phyloP scores from a whole-genome alignment of 2,329 filamentous ascomycete genomes.

The Ascochyta fabae region DNA sequence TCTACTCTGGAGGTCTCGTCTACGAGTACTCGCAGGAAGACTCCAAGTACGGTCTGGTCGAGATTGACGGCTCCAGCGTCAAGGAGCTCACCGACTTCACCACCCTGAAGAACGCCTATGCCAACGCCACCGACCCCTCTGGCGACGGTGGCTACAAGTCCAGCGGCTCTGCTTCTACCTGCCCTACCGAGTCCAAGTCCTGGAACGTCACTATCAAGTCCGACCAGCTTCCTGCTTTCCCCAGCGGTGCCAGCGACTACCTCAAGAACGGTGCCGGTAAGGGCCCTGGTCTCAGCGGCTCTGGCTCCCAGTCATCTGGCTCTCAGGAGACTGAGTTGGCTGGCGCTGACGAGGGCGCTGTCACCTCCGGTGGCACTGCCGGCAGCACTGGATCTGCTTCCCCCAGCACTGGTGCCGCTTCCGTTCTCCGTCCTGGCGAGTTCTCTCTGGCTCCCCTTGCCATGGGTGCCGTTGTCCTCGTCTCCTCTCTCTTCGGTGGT shows the following conservation, averaged over 20 bases:
- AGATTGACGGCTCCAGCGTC: constrained; percentile 63
- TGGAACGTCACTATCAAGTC: constrained; percentile 61
- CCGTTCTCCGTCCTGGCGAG: constrained; percentile 53
- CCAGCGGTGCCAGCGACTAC: constrained; percentile 61
- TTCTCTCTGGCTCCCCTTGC: constrained; percentile 59
- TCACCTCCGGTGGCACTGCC: constrained; percentile 47
- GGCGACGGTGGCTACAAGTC: constrained; percentile 67
- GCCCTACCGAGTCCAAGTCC: constrained; percentile 60
- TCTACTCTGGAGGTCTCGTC: constrained; percentile 95
- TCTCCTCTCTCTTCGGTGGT: constrained; percentile 63
- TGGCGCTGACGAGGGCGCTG: constrained; percentile 57
- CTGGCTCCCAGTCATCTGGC: constrained; percentile 63
- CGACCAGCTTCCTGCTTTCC: constrained; percentile 64
- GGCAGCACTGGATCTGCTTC: constrained; percentile 24
- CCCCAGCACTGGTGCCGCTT: constrained; percentile 51
- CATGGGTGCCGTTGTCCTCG: constrained; percentile 58
- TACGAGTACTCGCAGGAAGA: constrained; percentile 86
- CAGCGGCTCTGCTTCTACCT: constrained; percentile 59
- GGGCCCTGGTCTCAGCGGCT: constrained; percentile 62
- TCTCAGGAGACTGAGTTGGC: constrained; percentile 53
- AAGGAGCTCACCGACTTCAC: constrained; percentile 68
- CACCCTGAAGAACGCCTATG: constrained; percentile 59
- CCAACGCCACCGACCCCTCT: constrained; percentile 57
- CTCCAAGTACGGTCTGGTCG: constrained; percentile 75
- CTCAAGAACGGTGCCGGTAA: constrained; percentile 65